Evolutionary conservation across 2,329 filamentous ascomycete species (phyloP), one percentile per base, ranked within the genome.

Genomic region (Phyllosticta ampelicida): DNA sequence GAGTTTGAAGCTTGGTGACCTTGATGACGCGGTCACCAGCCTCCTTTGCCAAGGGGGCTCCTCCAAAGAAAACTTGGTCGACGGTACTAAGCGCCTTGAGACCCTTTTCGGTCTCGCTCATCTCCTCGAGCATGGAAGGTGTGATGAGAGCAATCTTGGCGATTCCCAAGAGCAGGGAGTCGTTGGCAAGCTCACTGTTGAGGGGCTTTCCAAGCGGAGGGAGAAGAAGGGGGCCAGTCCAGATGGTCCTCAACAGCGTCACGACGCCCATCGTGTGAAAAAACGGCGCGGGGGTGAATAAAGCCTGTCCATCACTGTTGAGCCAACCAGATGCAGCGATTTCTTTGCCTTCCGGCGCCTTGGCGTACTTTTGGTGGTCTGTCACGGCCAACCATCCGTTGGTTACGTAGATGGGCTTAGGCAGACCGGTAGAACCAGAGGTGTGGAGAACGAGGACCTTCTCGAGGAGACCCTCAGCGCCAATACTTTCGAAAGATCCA

Each of bases 351-450:
- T 16, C 54, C 23, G 62, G 56, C 6, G 54, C 60, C n/a, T 61
- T 56, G 48, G 61, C 58, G 29, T 62, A 61, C 51, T 61, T 59
- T 30, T 63, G 55, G 44, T 64, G 62, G 30, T 62, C 62, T 16
- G 58, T 53, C 11, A 60, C 58, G 11, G 61, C 54, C 13, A 62
- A 59, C 63, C 63, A 61, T 44, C 30, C 58, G 57, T 64, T 60
- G 53, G 58, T 63, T 54, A 61, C 61, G 11, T 54, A 30, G 23
- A 72, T 65, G 0, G 70, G 67, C 53, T 71, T 71, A 0, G 71
- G 71, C 9, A 66, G 56, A 2, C 71, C 70, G 0, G 70, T 73
- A 0, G 68, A 67, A 1, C 71, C 71, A 20, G 68, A 70, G 1
- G 71, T 69, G 59, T 72, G 70, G 29, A 72, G 36, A 1, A 71